A percentile compares a stretch with the other conserved stretches of the same genome.
phyloP scores from a whole-genome alignment of 345 rosid genomes.

The Rubroshorea leprosula region DNA sequence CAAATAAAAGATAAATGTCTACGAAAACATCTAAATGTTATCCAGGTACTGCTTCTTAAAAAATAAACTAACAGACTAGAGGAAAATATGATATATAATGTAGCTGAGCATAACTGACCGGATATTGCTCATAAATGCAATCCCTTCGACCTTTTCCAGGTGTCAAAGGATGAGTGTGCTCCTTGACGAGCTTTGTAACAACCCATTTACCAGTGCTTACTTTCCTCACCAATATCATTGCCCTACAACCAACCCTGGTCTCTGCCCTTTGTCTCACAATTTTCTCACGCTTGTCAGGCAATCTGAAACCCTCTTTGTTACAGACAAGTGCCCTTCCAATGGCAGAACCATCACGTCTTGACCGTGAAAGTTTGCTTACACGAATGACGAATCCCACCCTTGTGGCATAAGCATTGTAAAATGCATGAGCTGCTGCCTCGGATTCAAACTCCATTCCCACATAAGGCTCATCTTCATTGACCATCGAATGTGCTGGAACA shows the following conservation, averaged over 20 bases:
- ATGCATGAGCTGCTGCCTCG: conserved; percentile 88
- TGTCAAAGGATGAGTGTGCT: conserved; percentile 76
- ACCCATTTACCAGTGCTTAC: conserved; percentile 92
- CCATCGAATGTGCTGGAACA: conserved; percentile 27
- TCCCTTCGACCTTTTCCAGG: conserved; percentile 92
- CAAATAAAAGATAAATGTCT: too few relatives aligned
- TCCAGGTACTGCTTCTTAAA: too few relatives aligned
- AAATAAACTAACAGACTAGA: not conserved
- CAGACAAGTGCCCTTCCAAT: conserved; percentile 97
- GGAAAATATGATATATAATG: not conserved
- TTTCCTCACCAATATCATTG: conserved; percentile 95
- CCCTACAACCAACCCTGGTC: conserved; percentile 98
- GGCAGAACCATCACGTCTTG: conserved; percentile 92
- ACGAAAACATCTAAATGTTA: too few relatives aligned
- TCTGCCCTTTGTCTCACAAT: conserved; percentile 93
- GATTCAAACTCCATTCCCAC: conserved; percentile 91
- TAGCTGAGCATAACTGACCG: conserved; percentile 53
- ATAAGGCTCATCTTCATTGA: conserved; percentile 76
- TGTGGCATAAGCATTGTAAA: conserved; percentile 85
- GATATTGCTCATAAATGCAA: conserved; percentile 92
- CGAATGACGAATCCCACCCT: conserved; percentile 84
- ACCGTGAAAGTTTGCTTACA: conserved; percentile 96
- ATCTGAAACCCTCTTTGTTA: conserved; percentile 90
- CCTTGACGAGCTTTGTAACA: conserved; percentile 81
- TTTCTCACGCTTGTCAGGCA: conserved; percentile 90